A percentile compares a stretch with the other conserved stretches of the same genome.
Conservation (phyloP, 2,329 filamentous ascomycete species). For the Keithomyces neogunnii region DNA sequence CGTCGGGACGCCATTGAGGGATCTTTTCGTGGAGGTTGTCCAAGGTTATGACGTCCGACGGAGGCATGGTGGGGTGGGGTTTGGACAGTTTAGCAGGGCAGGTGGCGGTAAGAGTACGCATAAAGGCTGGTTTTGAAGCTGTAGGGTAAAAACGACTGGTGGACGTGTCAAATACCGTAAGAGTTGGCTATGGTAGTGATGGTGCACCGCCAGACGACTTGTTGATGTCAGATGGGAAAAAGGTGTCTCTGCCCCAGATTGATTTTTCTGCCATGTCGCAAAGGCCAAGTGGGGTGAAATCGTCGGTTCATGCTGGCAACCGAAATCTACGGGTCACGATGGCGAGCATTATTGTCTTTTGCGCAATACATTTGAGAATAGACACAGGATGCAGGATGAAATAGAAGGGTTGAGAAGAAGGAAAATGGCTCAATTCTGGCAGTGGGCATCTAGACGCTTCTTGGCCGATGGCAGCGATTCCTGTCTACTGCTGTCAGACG, state of each 20-base stretch:
- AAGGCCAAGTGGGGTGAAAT: not conserved
- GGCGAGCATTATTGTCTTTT: too few species aligned
- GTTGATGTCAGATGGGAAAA: constrained; percentile 1
- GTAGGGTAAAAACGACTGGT: too few species aligned
- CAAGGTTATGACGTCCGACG: constrained; percentile 39
- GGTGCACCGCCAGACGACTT: too few species aligned
- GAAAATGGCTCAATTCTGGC: too few species aligned
- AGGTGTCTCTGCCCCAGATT: not conserved
- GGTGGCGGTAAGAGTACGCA: not conserved
- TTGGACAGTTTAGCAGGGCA: not conserved
- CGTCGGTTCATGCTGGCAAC: too few species aligned
- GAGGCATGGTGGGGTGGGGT: constrained; percentile 17
- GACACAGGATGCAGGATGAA: too few species aligned
- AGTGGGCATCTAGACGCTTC: too few species aligned
- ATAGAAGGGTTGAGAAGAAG: too few species aligned
- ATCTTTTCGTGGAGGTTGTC: constrained; percentile 41
- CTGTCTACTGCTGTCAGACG: too few species aligned
- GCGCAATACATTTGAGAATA: too few species aligned
- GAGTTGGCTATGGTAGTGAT: not conserved
- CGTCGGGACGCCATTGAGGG: constrained; percentile 37
- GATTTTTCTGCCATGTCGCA: not conserved
- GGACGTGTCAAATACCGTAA: not conserved
- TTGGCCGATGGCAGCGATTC: too few species aligned
- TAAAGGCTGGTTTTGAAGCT: not conserved
- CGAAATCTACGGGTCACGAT: too few species aligned